These are phyloP conservation scores for Kwoniella shandongensis DNA, from an alignment of 768 basidiomycete species.

Conservation along the genomic window DNA sequence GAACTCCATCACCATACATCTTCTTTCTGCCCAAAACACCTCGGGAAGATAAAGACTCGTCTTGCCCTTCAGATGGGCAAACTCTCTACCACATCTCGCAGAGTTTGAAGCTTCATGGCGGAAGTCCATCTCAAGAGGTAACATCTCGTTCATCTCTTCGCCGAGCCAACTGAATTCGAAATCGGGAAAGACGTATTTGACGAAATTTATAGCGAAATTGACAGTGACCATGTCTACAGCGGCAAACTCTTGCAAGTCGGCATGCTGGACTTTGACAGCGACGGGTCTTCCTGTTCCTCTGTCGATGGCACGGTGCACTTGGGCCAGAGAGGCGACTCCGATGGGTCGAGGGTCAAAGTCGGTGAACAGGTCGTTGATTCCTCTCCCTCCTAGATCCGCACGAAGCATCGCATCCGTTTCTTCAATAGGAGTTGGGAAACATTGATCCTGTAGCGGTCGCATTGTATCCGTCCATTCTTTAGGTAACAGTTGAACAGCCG, in stretches of 20 bases:
- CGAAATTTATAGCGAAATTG: conserved; percentile 65
- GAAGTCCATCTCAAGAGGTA: conserved; percentile 92
- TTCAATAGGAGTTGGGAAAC: conserved; percentile 80
- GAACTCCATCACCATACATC: conserved; percentile 91
- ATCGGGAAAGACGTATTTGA: conserved; percentile 90
- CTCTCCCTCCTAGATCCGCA: conserved; percentile 65
- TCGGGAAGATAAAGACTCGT: conserved; percentile 77
- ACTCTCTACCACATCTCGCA: conserved; percentile 67
- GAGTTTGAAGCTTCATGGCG: conserved; percentile 85
- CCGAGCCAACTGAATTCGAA: conserved; percentile 93
- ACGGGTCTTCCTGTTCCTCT: conserved; percentile 70
- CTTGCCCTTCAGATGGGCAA: conserved; percentile 63
- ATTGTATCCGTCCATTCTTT: conserved; percentile 63
- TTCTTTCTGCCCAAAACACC: conserved; percentile 74
- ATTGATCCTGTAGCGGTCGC: conserved; percentile 74
- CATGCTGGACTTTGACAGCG: conserved; percentile 82
- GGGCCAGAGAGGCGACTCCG: conserved; percentile 90
- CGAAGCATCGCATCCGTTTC: conserved; percentile 74
- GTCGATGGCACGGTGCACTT: conserved; percentile 83
- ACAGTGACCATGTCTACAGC: conserved; percentile 66
- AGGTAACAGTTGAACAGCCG: conserved; percentile 63
- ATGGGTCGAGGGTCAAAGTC: conserved; percentile 85
- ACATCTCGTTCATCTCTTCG: conserved; percentile 78
- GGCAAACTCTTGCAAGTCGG: conserved; percentile 86
- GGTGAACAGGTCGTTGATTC: conserved; percentile 71